A percentile compares a stretch with the other conserved stretches of the same genome.
phyloP scores from a whole-genome alignment of 257 asterid genomes.

The Leptodermis oblonga region DNA sequence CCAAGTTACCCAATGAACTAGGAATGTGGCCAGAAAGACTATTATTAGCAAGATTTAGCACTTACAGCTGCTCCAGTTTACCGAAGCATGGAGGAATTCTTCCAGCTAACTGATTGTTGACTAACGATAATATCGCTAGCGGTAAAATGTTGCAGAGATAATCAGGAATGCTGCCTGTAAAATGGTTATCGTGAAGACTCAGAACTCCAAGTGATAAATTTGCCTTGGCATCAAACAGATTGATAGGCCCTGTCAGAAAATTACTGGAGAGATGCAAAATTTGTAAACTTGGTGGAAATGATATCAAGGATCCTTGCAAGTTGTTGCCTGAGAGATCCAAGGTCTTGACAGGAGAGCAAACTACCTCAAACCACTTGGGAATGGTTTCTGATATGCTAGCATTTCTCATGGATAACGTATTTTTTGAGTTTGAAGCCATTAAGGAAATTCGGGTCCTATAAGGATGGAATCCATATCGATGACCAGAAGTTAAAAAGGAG shows the following conservation, averaged over 20 bases:
- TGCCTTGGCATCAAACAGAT: not conserved
- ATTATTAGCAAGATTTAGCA: slow-evolving; percentile 17
- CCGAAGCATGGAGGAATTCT: slow-evolving; percentile 17
- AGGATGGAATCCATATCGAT: slow-evolving; percentile 1
- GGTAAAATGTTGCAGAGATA: not conserved
- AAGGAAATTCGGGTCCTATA: slow-evolving; percentile 15
- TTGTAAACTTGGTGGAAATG: slow-evolving; percentile 2
- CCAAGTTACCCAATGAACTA: slow-evolving; percentile 13
- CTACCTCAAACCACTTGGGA: slow-evolving; percentile 14
- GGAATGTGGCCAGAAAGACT: slow-evolving; percentile 23
- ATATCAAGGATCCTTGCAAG: slow-evolving; percentile 6
- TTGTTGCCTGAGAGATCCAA: slow-evolving; percentile 17
- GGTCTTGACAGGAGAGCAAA: not conserved
- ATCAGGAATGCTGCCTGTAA: not conserved
- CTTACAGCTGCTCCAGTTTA: not conserved
- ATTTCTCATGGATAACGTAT: not conserved
- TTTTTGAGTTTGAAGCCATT: slow-evolving; percentile 17
- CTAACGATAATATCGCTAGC: slow-evolving; percentile 1
- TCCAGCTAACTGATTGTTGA: not conserved
- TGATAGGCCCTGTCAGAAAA: not conserved
- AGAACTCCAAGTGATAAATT: not conserved
- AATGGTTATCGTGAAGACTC: not conserved
- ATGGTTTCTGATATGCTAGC: not conserved
- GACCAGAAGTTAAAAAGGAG: slow-evolving; percentile 15
- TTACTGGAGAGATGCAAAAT: slow-evolving; percentile 6